These are phyloP conservation scores for Beauveria asiatica DNA, from an alignment of 2,329 filamentous ascomycete species.

Conservation along the genomic window DNA sequence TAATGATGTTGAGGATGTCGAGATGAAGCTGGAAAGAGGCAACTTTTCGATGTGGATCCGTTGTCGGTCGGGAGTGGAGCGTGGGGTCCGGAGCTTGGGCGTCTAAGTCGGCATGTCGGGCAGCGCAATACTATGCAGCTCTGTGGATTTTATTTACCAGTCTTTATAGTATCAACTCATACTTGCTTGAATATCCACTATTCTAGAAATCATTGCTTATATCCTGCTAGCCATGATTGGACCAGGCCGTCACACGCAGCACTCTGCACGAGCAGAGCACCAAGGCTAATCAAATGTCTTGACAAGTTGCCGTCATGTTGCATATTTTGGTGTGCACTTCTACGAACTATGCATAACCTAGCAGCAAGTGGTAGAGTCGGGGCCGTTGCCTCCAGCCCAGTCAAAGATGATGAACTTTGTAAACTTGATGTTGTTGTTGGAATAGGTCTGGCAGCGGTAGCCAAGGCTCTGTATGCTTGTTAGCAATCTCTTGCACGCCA, in stretches of 20 bases:
- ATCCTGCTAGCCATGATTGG: background rate
- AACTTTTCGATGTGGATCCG: conserved; percentile 1
- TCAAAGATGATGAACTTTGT: conserved; percentile 14
- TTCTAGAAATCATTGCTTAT: background rate
- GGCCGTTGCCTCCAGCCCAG: conserved; percentile 11
- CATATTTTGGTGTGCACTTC: background rate
- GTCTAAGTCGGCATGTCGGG: background rate
- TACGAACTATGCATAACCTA: background rate
- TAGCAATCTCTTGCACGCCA: background rate
- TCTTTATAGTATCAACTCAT: too few relatives aligned
- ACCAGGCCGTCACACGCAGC: background rate
- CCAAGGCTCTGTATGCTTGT: background rate
- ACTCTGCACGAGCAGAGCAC: background rate
- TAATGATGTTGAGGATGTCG: background rate
- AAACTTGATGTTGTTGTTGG: conserved; percentile 12
- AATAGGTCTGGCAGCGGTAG: conserved; percentile 9
- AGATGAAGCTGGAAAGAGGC: background rate
- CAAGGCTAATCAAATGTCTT: background rate
- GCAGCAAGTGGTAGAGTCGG: conserved; percentile 11
- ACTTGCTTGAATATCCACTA: background rate
- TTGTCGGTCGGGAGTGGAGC: background rate
- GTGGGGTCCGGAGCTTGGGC: background rate
- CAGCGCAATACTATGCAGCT: background rate
- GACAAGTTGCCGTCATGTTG: background rate
- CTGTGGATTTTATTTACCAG: background rate